Conservation (phyloP, 352 stramenopile species). For the Globisporangium yorkense region DNA sequence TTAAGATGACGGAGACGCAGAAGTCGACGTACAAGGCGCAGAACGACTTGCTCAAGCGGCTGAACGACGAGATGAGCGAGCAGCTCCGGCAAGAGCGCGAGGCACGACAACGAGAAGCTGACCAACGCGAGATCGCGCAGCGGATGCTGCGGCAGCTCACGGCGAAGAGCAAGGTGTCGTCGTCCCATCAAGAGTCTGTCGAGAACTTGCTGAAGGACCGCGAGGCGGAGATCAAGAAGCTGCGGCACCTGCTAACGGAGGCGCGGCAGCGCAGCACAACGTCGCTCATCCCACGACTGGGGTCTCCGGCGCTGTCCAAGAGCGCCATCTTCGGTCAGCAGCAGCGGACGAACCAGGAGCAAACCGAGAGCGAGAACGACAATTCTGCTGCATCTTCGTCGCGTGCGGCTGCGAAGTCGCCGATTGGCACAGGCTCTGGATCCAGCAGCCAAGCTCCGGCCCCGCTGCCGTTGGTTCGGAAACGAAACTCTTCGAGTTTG, state of each 20-base stretch:
- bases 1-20: constrained; percentile 77
- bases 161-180: constrained; percentile 58
- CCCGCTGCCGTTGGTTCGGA: constrained; percentile 1
- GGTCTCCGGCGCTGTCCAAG: constrained; percentile 18
- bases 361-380: constrained; percentile 14
- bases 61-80: constrained; percentile 61
- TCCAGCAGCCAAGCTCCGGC: neutral
- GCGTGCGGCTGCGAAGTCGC: neutral
- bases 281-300: constrained; percentile 62
- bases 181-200: constrained; percentile 57
- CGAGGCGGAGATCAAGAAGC: constrained; percentile 77
- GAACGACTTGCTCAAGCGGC: constrained; percentile 55
- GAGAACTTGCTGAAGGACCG: constrained; percentile 67
- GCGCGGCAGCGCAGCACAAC: constrained; percentile 63
- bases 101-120: constrained; percentile 49
- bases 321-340: neutral
- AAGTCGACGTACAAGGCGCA: constrained; percentile 52
- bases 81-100: constrained; percentile 73
- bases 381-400: neutral
- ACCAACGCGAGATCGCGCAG: constrained; percentile 66
- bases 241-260: constrained; percentile 66
- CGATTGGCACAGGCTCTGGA: neutral
- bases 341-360: constrained; percentile 21
- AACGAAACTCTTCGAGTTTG: constrained; percentile 15
- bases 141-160: constrained; percentile 58